Conservation (phyloP, 2,329 filamentous ascomycete genomes). For the Xylariaceae sp. region DNA sequence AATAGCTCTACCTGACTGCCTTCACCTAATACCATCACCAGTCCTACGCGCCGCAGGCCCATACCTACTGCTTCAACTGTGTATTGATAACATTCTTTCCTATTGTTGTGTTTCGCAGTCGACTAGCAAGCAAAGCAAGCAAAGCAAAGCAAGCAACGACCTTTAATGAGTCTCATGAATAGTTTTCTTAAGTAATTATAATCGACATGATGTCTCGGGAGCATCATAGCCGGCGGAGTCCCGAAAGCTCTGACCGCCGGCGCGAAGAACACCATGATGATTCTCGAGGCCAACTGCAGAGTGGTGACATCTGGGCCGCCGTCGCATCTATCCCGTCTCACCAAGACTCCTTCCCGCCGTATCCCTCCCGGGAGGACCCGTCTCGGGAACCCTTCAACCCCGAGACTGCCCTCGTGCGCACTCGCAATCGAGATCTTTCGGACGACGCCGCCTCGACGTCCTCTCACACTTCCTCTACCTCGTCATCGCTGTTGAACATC, state of each 20-base stretch:
- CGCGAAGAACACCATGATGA: conserved; percentile 39
- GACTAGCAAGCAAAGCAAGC: not conserved
- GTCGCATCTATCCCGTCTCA: conserved; percentile 21
- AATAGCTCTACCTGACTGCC: no score
- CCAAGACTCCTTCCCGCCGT: conserved; percentile 13
- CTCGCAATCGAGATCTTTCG: conserved; percentile 29
- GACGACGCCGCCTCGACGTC: conserved; percentile 19
- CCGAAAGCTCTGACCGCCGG: conserved; percentile 50
- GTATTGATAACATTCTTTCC: not conserved
- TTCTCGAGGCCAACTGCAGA: conserved; percentile 37
- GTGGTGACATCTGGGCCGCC: conserved; percentile 14
- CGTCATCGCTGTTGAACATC: conserved; percentile 60
- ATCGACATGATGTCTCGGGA: conserved; percentile 46
- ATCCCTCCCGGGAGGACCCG: conserved; percentile 7
- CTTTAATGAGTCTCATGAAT: conserved; percentile 24
- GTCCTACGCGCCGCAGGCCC: not conserved
- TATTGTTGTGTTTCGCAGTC: conserved; percentile 14
- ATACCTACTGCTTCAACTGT: not conserved
- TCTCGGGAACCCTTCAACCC: conserved; percentile 14
- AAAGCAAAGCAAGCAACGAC: conserved; percentile 4
- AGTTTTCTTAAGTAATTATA: conserved; percentile 19
- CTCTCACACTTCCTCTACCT: conserved; percentile 46
- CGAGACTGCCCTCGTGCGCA: conserved; percentile 21
- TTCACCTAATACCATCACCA: no score
- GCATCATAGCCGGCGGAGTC: conserved; percentile 51